Conservation (phyloP, 176 grass and related monocot genomes). For the Oryza meyeriana region DNA sequence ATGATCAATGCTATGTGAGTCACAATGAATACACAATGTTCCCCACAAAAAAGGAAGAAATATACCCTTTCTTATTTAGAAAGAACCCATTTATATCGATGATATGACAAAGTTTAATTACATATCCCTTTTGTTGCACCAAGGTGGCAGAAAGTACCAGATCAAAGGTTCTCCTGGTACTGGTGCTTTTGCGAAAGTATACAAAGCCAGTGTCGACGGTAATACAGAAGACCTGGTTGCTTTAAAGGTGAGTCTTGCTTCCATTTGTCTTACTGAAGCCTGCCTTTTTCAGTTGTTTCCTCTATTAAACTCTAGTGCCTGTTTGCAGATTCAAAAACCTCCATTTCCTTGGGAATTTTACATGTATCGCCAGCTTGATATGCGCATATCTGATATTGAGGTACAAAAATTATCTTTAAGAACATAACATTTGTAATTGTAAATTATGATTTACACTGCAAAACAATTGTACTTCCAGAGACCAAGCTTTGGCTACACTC, state of each 20-base stretch:
- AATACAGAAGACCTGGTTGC: constrained; percentile 69
- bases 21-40: not conserved
- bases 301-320: constrained; percentile 7
- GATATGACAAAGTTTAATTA: constrained; percentile 27
- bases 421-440: not conserved
- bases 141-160: constrained; percentile 78
- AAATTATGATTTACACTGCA: constrained; percentile 25
- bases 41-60: not conserved
- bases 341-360: constrained; percentile 92
- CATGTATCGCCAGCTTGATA: constrained; percentile 95
- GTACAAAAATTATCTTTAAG: constrained; percentile 38
- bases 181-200: constrained; percentile 86
- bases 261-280: constrained; percentile 26
- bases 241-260: constrained; percentile 64
- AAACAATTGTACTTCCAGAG: constrained; percentile 53
- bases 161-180: constrained; percentile 82
- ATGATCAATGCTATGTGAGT: constrained; percentile 9
- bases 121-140: constrained; percentile 29
- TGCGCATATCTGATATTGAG: constrained; percentile 62
- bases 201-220: constrained; percentile 73
- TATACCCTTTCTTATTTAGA: constrained; percentile 18
- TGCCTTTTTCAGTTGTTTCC: not conserved
- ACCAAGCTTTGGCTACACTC: constrained; percentile 66
- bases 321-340: constrained; percentile 77
- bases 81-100: not conserved